phyloP scores from a whole-genome alignment of 225 moss, liverwort and hornwort genomes.

The Physcomitrellopsis africana region DNA sequence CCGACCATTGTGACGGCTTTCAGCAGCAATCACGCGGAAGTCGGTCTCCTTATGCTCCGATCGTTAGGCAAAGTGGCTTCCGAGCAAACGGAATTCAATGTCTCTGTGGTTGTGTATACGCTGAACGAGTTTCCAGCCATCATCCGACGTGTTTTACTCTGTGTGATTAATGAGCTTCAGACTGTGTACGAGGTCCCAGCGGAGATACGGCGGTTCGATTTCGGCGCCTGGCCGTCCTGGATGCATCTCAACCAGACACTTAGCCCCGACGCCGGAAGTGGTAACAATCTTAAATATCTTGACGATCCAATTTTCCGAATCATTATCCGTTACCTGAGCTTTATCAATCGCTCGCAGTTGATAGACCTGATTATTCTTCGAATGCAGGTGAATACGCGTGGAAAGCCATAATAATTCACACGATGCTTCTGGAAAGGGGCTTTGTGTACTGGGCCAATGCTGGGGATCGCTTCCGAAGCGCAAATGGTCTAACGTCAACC shows the following conservation, averaged over 20 bases:
- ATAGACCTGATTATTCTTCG: background rate
- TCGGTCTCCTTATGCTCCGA: slow-evolving; percentile 43
- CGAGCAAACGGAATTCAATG: slow-evolving; percentile 19
- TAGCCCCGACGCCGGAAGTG: slow-evolving; percentile 45
- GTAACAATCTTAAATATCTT: background rate
- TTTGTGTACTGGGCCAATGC: slow-evolving; percentile 68
- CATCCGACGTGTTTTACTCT: slow-evolving; percentile 32
- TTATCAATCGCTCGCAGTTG: background rate
- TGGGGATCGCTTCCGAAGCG: slow-evolving; percentile 44
- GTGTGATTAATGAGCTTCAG: slow-evolving; percentile 54
- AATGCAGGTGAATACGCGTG: slow-evolving; percentile 62
- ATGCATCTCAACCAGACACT: slow-evolving; percentile 55
- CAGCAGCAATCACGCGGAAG: slow-evolving; percentile 40
- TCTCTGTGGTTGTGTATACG: slow-evolving; percentile 52
- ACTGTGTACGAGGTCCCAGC: slow-evolving; percentile 41
- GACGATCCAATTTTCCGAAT: background rate
- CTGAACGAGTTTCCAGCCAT: slow-evolving; percentile 44
- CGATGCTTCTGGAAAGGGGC: slow-evolving; percentile 58
- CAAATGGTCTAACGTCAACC: slow-evolving; percentile 38
- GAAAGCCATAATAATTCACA: slow-evolving; percentile 69
- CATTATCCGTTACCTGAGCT: background rate
- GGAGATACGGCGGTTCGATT: slow-evolving; percentile 59
- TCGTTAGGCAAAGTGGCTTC: slow-evolving; percentile 44
- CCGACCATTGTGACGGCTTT: slow-evolving; percentile 48
- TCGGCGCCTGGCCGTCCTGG: slow-evolving; percentile 56